Base-by-base conservation (phyloP, 805 yeast genomes). In the Schwanniomyces yamadae region DNA sequence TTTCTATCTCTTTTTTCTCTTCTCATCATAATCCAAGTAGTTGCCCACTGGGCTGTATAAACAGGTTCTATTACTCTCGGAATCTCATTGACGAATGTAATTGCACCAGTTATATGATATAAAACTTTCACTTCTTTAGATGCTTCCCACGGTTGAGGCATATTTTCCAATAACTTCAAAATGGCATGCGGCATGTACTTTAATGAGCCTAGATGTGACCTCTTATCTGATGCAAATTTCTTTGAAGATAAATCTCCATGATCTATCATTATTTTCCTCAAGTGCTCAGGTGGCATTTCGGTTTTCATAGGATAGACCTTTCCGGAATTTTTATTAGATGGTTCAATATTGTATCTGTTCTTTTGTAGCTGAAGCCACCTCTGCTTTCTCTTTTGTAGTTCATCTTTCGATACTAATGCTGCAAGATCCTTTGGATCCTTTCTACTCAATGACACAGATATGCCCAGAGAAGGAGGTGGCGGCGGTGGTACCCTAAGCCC, bases 131-230 rank as follows among this genome's bases (percentile, higher is more conserved):
- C 98, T 28, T 85, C 95, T 42, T 85, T 85, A 1, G 75, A 66
- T 34, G 78, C 76, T 57, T 93, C 98, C 99, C 99, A 93, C 1
- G 99, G 99, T 55, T 89, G 95, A 0, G 99, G 99, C 91, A 93
- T 91, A 53, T 88, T 89, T 52, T 93, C 99, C 25, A 93, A 54
- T 25, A 93, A 71, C 58, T 93, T 93, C 46, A 89, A 60, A 3
- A 89, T 76, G 0, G 99, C 96, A 62, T 91, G 98, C 0, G 99
- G 99, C 82, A 95, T 76, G 63, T 84, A 95, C 61, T 89, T 91
- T 39, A 93, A 68, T 1, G 98, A 90, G 1, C 96, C 96, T 17
- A 95, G 62, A 50, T 86, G 89, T 0, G 96, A 79, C 41, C 91
- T 70, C 54, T 89, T 90, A 51, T 91, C 97, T 9, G 84, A 77